Evolutionary conservation across 106 monocot species (phyloP).

Genomic region (Platanthera zijinensis): DNA sequence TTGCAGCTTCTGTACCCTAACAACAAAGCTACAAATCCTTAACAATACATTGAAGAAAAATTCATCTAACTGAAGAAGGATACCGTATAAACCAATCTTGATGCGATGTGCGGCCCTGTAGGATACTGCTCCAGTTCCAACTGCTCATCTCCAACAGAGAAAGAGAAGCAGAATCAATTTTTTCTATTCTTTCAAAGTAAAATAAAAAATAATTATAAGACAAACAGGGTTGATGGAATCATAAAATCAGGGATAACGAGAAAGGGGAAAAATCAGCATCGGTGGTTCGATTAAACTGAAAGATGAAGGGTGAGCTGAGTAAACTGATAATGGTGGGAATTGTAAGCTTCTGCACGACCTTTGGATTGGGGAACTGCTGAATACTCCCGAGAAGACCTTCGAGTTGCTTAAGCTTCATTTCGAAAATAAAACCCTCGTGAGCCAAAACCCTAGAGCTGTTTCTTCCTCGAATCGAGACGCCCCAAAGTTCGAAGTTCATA

Average conservation of each 20-base stretch:
- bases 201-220: background rate
- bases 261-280: background rate
- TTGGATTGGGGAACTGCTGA: slow-evolving; percentile 14
- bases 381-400: slow-evolving; percentile 9
- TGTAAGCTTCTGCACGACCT: background rate
- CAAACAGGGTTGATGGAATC: background rate
- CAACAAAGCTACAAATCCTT: background rate
- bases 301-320: background rate
- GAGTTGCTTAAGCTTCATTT: slow-evolving; percentile 10
- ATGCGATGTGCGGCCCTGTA: slow-evolving; percentile 83
- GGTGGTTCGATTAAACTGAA: background rate
- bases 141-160: slow-evolving; percentile 23
- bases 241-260: background rate
- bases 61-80: background rate
- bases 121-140: slow-evolving; percentile 94
- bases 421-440: slow-evolving; percentile 1
- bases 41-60: background rate
- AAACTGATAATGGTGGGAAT: background rate
- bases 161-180: slow-evolving; percentile 6
- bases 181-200: background rate
- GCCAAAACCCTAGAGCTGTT: slow-evolving; percentile 4
- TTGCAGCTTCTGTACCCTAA: background rate
- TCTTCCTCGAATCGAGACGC: background rate
- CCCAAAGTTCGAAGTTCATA: background rate
- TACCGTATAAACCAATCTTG: slow-evolving; percentile 78